These are phyloP conservation scores for Sanghuangporus sanghuang DNA, from an alignment of 1,284 basidiomycete genomes.

Conservation along the genomic window DNA sequence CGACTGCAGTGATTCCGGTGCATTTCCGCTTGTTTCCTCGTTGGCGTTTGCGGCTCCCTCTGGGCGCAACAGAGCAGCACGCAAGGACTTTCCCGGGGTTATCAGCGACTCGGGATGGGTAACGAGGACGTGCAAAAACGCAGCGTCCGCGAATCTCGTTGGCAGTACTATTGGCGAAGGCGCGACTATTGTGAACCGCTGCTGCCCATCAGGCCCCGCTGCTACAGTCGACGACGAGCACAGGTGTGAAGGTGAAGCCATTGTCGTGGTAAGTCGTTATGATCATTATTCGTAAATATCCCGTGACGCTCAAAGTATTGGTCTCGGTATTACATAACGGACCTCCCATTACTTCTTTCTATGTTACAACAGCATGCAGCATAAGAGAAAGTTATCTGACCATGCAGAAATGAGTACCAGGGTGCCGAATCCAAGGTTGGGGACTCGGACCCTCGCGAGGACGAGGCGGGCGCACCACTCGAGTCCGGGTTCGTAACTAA, in stretches of 20 bases:
- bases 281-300: too few relatives aligned
- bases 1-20: constrained; percentile 34
- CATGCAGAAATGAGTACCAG: too few relatives aligned
- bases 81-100: constrained; percentile 62
- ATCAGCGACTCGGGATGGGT: constrained; percentile 52
- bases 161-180: neutral
- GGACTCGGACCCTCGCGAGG: too few relatives aligned
- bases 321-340: too few relatives aligned
- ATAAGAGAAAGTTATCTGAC: too few relatives aligned
- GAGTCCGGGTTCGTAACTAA: too few relatives aligned
- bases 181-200: neutral
- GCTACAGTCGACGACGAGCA: neutral
- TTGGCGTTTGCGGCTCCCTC: neutral
- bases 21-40: neutral
- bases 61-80: constrained; percentile 48
- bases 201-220: neutral
- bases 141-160: constrained; percentile 31
- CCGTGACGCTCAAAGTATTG: too few relatives aligned
- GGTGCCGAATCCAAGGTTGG: too few relatives aligned
- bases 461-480: too few relatives aligned
- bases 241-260: neutral
- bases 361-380: too few relatives aligned
- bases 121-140: constrained; percentile 59
- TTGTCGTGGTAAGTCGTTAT: neutral
- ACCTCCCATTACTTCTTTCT: too few relatives aligned